Evolutionary conservation across 306 rosid species (phyloP).

Genomic region (Vigna reflexopilosa): DNA sequence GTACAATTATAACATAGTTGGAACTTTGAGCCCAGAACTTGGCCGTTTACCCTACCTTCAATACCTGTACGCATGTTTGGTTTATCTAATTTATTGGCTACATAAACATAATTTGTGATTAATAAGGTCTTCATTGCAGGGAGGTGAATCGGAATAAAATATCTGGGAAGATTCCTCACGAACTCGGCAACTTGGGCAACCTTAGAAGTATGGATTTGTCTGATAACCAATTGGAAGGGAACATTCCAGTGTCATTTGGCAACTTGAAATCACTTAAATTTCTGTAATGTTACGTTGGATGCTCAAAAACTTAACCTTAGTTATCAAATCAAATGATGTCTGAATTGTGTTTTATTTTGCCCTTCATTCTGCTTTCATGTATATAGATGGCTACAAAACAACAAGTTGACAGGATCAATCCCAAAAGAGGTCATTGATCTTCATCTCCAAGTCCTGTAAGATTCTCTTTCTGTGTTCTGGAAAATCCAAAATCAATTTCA

Average conservation of each 20-base stretch:
- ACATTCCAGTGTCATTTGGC: slow-evolving; percentile 71
- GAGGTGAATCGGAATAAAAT: slow-evolving; percentile 70
- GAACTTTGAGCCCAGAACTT: slow-evolving; percentile 75
- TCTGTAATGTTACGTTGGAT: slow-evolving; percentile 51
- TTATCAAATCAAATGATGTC: slow-evolving; percentile 11
- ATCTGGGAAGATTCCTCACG: slow-evolving; percentile 68
- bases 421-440: slow-evolving; percentile 72
- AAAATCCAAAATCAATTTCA: not conserved
- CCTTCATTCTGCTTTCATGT: not conserved
- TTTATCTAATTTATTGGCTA: too few relatives aligned
- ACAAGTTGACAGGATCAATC: slow-evolving; percentile 71
- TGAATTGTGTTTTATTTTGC: not conserved
- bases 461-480: slow-evolving; percentile 37
- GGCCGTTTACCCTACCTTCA: slow-evolving; percentile 71
- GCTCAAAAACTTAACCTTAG: not conserved
- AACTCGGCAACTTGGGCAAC: slow-evolving; percentile 62
- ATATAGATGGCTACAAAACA: slow-evolving; percentile 70
- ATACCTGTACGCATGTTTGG: slow-evolving; percentile 56
- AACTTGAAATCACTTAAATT: slow-evolving; percentile 78
- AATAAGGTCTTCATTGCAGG: slow-evolving; percentile 53
- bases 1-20: slow-evolving; percentile 68
- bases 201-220: slow-evolving; percentile 84
- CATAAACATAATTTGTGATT: not conserved
- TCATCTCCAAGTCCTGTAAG: slow-evolving; percentile 78
- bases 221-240: slow-evolving; percentile 68